These are phyloP conservation scores for Colletotrichum chrysophilum DNA, from an alignment of 2,329 filamentous ascomycete species.

Conservation along the genomic window DNA sequence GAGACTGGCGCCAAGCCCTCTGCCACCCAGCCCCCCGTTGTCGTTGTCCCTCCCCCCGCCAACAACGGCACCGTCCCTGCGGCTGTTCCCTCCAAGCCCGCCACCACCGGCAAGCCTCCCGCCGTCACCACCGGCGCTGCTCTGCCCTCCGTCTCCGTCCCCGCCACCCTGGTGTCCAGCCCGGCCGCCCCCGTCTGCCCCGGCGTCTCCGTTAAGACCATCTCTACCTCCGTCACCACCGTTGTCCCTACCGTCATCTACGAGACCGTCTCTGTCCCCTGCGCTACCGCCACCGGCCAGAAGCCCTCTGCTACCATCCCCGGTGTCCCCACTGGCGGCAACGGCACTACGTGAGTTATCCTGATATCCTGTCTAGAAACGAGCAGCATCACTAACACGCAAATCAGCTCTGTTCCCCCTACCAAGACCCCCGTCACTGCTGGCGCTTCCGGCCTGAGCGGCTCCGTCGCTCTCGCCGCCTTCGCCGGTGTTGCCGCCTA, in stretches of 20 bases:
- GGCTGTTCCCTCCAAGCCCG: constrained; percentile 25
- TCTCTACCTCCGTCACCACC: constrained; percentile 62
- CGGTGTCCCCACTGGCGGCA: constrained; percentile 23
- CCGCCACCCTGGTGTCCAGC: constrained; percentile 21
- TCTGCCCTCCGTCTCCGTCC: constrained; percentile 21
- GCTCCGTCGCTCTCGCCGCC: constrained; percentile 60
- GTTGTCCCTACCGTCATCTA: constrained; percentile 60
- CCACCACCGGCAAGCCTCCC: constrained; percentile 16
- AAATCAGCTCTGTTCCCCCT: constrained; percentile 25
- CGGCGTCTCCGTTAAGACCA: constrained; percentile 51
- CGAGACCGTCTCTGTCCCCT: constrained; percentile 45
- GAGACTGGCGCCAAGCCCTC: constrained; percentile 19
- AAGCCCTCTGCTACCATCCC: constrained; percentile 27
- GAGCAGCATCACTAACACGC: constrained; percentile 20
- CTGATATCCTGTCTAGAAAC: background rate
- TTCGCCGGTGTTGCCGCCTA: constrained; percentile 59
- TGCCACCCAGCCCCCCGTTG: constrained; percentile 24
- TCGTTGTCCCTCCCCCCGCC: constrained; percentile 25
- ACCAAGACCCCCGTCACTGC: constrained; percentile 47
- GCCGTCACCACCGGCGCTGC: constrained; percentile 25
- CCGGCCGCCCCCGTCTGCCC: constrained; percentile 27
- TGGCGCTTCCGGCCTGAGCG: constrained; percentile 57
- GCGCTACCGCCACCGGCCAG: constrained; percentile 35
- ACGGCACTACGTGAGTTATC: constrained; percentile 33
- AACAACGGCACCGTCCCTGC: constrained; percentile 25